These are phyloP conservation scores for Apophysomyces variabilis DNA, from an alignment of 371 early-diverging fungal genomes.

Conservation along the genomic window DNA sequence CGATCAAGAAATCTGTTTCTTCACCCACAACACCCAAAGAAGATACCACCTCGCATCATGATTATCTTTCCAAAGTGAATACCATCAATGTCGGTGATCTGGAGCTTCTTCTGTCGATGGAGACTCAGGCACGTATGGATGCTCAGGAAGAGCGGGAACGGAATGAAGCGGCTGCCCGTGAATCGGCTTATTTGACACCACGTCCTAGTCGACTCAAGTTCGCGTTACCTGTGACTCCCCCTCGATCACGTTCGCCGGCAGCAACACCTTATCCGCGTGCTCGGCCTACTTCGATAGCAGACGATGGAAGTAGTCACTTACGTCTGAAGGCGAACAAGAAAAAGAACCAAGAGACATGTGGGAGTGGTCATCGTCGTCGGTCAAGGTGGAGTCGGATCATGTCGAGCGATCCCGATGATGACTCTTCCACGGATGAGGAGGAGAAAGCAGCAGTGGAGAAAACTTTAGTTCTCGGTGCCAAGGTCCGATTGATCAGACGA, in stretches of 20 bases:
- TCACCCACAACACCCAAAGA: constrained; percentile 8
- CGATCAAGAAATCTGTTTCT: constrained; percentile 4
- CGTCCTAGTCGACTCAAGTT: constrained; percentile 27
- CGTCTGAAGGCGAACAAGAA: constrained; percentile 21
- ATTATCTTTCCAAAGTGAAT: constrained; percentile 26
- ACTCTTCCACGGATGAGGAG: constrained; percentile 14
- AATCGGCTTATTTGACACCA: not conserved
- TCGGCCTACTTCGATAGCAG: constrained; percentile 3
- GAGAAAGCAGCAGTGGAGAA: not conserved
- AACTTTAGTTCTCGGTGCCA: constrained; percentile 28
- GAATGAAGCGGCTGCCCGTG: constrained; percentile 2
- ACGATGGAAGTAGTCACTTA: constrained; percentile 18
- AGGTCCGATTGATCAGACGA: constrained; percentile 36
- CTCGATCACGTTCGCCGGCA: constrained; percentile 22
- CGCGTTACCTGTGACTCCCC: constrained; percentile 35
- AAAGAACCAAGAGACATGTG: not conserved
- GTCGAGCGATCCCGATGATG: constrained; percentile 11
- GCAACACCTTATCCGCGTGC: not conserved
- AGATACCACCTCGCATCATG: not conserved
- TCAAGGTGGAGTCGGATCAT: constrained; percentile 13
- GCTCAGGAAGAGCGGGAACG: constrained; percentile 19
- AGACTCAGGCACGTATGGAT: constrained; percentile 44
- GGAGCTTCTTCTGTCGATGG: constrained; percentile 38
- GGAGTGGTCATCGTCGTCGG: not conserved
- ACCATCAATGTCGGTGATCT: constrained; percentile 33